Evolutionary conservation across 2,329 filamentous ascomycete genomes (phyloP).

Genomic region (Lecanosticta acicola): DNA sequence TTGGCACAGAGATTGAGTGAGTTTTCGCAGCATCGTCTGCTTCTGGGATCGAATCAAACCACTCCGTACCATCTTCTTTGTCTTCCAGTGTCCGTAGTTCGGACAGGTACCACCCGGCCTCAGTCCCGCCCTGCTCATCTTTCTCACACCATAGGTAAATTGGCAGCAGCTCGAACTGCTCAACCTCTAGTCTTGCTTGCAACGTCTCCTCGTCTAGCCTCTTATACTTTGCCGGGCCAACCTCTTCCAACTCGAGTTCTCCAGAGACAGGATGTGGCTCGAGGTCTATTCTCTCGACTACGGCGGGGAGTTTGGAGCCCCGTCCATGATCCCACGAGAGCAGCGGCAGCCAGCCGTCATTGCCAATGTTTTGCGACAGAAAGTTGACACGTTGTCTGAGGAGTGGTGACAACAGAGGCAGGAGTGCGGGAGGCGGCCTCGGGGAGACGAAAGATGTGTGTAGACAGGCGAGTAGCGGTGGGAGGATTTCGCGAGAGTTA

Average conservation of each 20-base stretch:
- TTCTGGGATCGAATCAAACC: slow-evolving; percentile 53
- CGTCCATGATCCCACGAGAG: slow-evolving; percentile 61
- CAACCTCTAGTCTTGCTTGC: slow-evolving; percentile 59
- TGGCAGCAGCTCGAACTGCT: slow-evolving; percentile 58
- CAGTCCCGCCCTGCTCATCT: slow-evolving; percentile 53
- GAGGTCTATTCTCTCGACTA: slow-evolving; percentile 58
- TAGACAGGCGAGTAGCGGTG: slow-evolving; percentile 59
- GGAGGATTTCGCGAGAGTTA: slow-evolving; percentile 52
- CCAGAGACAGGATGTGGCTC: slow-evolving; percentile 78
- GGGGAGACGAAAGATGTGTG: slow-evolving; percentile 56
- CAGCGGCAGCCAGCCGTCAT: slow-evolving; percentile 60
- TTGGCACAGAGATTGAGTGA: slow-evolving; percentile 6
- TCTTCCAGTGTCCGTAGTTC: slow-evolving; percentile 59
- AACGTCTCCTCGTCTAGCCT: slow-evolving; percentile 71
- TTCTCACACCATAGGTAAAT: slow-evolving; percentile 64
- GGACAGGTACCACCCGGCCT: slow-evolving; percentile 64
- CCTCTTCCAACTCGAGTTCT: slow-evolving; percentile 70
- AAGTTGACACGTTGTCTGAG: slow-evolving; percentile 59
- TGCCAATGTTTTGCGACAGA: slow-evolving; percentile 48
- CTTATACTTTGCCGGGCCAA: slow-evolving; percentile 56
- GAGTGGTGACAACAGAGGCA: slow-evolving; percentile 58
- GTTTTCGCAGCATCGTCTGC: slow-evolving; percentile 49
- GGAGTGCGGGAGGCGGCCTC: slow-evolving; percentile 54
- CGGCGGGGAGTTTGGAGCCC: slow-evolving; percentile 54
- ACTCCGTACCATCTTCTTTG: slow-evolving; percentile 52